Conservation (phyloP, 2,329 filamentous ascomycete species). For the Myriosclerotinia duriaeana region DNA sequence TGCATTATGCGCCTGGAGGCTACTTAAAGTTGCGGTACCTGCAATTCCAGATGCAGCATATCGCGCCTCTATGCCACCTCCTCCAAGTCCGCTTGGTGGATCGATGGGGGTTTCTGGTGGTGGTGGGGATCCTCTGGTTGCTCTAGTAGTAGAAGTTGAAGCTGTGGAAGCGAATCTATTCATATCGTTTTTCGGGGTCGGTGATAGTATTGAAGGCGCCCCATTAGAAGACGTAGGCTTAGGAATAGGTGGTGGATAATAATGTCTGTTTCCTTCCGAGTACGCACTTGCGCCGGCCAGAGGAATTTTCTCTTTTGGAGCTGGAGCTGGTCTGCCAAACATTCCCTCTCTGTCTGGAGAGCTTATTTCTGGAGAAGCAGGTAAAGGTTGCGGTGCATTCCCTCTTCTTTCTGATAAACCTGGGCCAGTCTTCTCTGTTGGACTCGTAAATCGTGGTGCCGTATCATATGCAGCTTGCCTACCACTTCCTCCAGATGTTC, state of each 20-base stretch:
- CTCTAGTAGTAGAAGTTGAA: constrained; percentile 88
- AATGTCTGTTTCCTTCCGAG: constrained; percentile 40
- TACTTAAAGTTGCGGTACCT: constrained; percentile 77
- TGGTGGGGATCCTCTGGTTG: constrained; percentile 87
- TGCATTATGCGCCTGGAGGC: constrained; percentile 69
- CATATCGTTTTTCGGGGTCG: constrained; percentile 46
- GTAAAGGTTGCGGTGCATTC: constrained; percentile 76
- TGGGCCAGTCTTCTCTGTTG: constrained; percentile 58
- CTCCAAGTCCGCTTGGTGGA: constrained; percentile 67
- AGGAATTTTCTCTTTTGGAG: constrained; percentile 39
- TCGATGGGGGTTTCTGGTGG: constrained; percentile 89
- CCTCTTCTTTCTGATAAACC: constrained; percentile 79
- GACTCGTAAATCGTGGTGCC: constrained; percentile 40
- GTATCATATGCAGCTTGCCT: constrained; percentile 40
- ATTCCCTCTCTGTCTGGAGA: constrained; percentile 75
- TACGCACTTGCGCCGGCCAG: constrained; percentile 28
- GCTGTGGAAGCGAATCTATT: constrained; percentile 75
- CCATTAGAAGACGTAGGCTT: constrained; percentile 31
- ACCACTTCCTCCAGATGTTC: constrained; percentile 27
- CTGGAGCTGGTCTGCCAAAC: constrained; percentile 60
- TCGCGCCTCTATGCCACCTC: constrained; percentile 82
- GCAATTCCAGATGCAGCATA: constrained; percentile 91
- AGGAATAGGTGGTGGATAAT: constrained; percentile 58
- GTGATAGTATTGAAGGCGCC: constrained; percentile 33
- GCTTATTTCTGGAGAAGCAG: constrained; percentile 77